Evolutionary conservation across 768 basidiomycete species (phyloP).

Genomic region (Collybia sordida): DNA sequence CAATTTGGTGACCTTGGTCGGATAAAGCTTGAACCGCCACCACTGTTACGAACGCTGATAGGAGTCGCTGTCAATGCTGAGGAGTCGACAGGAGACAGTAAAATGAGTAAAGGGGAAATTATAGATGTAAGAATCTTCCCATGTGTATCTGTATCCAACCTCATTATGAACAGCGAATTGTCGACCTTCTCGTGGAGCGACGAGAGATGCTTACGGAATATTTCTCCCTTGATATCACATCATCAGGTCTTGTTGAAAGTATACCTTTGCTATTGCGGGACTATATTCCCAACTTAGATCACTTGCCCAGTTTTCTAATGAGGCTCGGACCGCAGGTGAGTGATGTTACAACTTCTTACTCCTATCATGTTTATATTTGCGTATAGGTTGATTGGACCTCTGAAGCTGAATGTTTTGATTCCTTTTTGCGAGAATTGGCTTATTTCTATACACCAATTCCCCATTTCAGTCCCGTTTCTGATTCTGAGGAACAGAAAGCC

Average conservation of each 20-base stretch:
- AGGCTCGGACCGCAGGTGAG: constrained; percentile 86
- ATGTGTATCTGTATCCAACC: not conserved
- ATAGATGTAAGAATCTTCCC: constrained; percentile 59
- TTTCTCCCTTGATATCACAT: constrained; percentile 75
- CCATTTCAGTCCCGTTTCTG: constrained; percentile 6
- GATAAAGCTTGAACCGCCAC: constrained; percentile 82
- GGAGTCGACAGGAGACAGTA: constrained; percentile 52
- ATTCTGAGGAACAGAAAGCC: constrained; percentile 30
- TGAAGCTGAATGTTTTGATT: constrained; percentile 83
- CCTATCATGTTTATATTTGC: not conserved
- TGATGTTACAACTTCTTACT: not conserved
- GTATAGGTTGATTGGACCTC: constrained; percentile 83
- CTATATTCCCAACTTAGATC: constrained; percentile 89
- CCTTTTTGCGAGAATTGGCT: constrained; percentile 86
- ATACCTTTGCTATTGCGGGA: constrained; percentile 83
- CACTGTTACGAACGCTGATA: constrained; percentile 67
- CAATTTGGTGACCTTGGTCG: constrained; percentile 86
- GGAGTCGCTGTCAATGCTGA: constrained; percentile 78
- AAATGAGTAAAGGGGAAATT: constrained; percentile 59
- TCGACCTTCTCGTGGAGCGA: constrained; percentile 53
- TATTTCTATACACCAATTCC: constrained; percentile 77
- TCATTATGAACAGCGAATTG: constrained; percentile 50
- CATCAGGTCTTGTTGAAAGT: constrained; percentile 65
- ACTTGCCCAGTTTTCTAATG: constrained; percentile 87
- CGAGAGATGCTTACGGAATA: constrained; percentile 92